These are phyloP conservation scores for Scheffersomyces cryptocercus DNA, from an alignment of 1,139 yeast species.

Conservation along the genomic window DNA sequence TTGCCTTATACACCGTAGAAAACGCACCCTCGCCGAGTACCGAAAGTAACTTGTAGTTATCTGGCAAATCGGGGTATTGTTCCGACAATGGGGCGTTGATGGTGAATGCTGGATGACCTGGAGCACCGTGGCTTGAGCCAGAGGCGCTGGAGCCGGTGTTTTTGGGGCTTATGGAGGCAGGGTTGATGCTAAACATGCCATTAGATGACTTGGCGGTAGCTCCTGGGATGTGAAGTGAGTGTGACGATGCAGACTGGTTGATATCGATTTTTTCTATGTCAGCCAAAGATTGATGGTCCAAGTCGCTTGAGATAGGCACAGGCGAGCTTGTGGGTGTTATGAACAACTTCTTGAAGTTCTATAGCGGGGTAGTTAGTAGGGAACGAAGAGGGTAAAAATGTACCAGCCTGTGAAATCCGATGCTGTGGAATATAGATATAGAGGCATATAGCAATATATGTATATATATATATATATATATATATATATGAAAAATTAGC, in stretches of 20 bases:
- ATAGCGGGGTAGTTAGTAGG: conserved; percentile 3
- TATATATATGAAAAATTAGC: too few relatives aligned
- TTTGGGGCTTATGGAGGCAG: conserved; percentile 1
- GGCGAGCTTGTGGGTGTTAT: conserved; percentile 4
- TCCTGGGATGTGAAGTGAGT: conserved; percentile 4
- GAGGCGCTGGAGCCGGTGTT: not conserved
- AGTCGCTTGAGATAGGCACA: not conserved
- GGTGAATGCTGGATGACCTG: not conserved
- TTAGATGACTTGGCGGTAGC: not conserved
- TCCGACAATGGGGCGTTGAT: not conserved
- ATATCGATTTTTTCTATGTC: too few relatives aligned
- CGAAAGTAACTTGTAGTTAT: conserved; percentile 17
- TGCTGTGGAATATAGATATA: too few relatives aligned
- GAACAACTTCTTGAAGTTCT: conserved; percentile 18
- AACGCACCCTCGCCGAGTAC: conserved; percentile 86
- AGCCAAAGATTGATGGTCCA: too few relatives aligned
- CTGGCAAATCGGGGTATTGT: conserved; percentile 17
- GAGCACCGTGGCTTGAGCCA: not conserved
- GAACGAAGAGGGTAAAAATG: not conserved
- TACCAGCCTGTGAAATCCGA: too few relatives aligned
- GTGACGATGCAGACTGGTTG: conserved; percentile 1
- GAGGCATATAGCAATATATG: too few relatives aligned
- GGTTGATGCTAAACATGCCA: not conserved
- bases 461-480: too few relatives aligned
- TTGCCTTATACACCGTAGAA: conserved; percentile 79